Evolutionary conservation across 345 rosid genomes (phyloP).

Genomic region (Angophora floribunda): DNA sequence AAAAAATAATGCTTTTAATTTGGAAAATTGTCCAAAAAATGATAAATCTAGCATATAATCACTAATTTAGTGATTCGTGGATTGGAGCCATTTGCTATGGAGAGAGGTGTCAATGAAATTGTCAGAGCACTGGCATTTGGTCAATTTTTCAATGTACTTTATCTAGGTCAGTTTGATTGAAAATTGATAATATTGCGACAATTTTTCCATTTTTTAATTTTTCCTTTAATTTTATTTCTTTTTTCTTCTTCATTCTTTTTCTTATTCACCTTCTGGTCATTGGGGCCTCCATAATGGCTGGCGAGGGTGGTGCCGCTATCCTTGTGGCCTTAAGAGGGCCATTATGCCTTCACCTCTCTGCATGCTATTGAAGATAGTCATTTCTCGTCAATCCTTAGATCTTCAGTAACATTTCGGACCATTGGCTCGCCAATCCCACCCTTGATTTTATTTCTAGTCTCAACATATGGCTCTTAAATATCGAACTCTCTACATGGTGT

Average conservation of each 20-base stretch:
- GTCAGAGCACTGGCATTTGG: too few species aligned
- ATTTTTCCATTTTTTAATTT: neutral
- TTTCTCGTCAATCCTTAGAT: neutral
- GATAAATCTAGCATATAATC: accelerated
- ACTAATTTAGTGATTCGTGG: accelerated
- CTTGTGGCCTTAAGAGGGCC: too few species aligned
- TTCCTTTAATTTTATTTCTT: too few species aligned
- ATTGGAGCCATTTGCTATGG: too few species aligned
- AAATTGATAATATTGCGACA: accelerated
- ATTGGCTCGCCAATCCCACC: neutral
- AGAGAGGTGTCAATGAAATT: too few species aligned
- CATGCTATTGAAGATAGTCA: neutral
- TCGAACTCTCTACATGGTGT: neutral
- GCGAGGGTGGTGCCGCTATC: accelerated
- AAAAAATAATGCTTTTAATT: neutral
- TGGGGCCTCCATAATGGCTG: neutral
- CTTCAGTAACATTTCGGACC: neutral
- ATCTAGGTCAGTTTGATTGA: accelerated
- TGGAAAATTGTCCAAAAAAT: neutral
- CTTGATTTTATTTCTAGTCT: neutral
- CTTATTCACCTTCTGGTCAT: neutral
- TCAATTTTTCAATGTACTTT: neutral
- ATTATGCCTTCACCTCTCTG: neutral
- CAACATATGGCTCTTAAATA: neutral
- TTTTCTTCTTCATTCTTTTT: too few species aligned